A percentile compares a stretch with the other conserved stretches of the same genome.
Conservation (phyloP, 192 early-diverging fungal species). For the Coemansia erecta region DNA sequence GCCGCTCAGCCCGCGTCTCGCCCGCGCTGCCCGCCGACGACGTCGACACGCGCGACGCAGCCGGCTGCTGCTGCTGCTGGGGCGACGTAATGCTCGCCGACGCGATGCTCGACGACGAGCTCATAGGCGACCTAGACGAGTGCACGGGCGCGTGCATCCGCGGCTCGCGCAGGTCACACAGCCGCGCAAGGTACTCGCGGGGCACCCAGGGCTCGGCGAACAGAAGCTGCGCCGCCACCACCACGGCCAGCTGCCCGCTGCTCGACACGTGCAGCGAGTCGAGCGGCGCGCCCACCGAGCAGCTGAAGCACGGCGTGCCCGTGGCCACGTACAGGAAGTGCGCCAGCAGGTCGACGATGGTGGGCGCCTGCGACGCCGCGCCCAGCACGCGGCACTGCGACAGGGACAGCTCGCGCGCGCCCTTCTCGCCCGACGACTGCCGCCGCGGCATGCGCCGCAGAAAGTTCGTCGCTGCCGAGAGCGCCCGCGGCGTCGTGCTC, state of each 20-base stretch:
- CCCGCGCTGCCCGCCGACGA: neutral
- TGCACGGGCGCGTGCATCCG: conserved; percentile 5
- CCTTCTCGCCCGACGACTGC: conserved; percentile 16
- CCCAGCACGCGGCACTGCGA: conserved; percentile 25
- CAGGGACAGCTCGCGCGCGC: conserved; percentile 23
- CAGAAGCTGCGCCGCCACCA: conserved; percentile 25
- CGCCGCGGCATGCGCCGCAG: conserved; percentile 49
- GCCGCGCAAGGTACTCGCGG: conserved; percentile 32
- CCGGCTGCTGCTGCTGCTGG: neutral
- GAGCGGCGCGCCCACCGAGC: conserved; percentile 36
- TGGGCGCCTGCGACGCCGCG: conserved; percentile 11
- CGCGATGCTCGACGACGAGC: neutral
- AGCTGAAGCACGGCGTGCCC: conserved; percentile 33
- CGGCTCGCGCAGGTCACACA: conserved; percentile 47
- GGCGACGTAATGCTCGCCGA: neutral
- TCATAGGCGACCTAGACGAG: conserved; percentile 13
- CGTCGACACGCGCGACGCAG: neutral
- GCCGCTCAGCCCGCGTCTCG: conserved; percentile 4
- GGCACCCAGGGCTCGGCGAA: conserved; percentile 51
- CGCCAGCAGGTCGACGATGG: conserved; percentile 35
- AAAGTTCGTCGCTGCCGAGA: conserved; percentile 27
- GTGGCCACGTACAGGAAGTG: conserved; percentile 34
- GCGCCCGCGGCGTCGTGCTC: conserved; percentile 14
- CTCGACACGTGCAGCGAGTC: conserved; percentile 32
- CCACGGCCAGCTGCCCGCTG: conserved; percentile 44